Evolutionary conservation across 176 grass and related monocot genomes (phyloP).

Genomic region (Alloteropsis semialata): DNA sequence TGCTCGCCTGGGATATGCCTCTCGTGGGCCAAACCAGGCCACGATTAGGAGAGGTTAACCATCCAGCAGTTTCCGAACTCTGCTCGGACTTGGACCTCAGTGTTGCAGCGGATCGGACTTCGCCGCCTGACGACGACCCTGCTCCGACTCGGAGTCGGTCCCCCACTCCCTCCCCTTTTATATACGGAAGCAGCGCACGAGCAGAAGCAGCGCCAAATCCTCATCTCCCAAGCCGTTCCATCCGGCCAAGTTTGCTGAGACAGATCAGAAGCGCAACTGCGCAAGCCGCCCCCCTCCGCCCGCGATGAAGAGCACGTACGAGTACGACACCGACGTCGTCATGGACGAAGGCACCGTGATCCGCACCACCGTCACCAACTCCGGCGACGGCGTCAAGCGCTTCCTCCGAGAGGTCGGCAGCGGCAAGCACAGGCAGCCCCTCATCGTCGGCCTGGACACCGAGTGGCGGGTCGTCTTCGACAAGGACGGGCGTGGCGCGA

Average conservation of each 20-base stretch:
- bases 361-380: slow-evolving; percentile 48
- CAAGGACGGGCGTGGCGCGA: not conserved
- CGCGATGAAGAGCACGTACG: not conserved
- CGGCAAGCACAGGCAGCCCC: not conserved
- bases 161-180: not conserved
- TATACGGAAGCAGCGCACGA: not conserved
- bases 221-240: not conserved
- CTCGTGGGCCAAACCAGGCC: not conserved
- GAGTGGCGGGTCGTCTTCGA: slow-evolving; percentile 43
- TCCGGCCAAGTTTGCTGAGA: not conserved
- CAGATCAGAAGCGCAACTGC: not conserved
- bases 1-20: too few relatives aligned
- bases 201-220: not conserved
- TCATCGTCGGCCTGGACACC: slow-evolving; percentile 60
- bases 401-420: slow-evolving; percentile 31
- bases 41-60: not conserved
- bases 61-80: not conserved
- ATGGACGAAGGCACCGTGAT: slow-evolving; percentile 30
- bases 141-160: not conserved
- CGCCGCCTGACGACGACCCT: too few relatives aligned
- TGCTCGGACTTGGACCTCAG: not conserved
- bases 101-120: too few relatives aligned
- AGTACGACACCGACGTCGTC: not conserved
- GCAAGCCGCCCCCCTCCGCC: not conserved
- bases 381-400: not conserved